These are phyloP conservation scores for Fusarium pseudograminearum DNA, from an alignment of 2,329 filamentous ascomycete genomes.

Conservation along the genomic window DNA sequence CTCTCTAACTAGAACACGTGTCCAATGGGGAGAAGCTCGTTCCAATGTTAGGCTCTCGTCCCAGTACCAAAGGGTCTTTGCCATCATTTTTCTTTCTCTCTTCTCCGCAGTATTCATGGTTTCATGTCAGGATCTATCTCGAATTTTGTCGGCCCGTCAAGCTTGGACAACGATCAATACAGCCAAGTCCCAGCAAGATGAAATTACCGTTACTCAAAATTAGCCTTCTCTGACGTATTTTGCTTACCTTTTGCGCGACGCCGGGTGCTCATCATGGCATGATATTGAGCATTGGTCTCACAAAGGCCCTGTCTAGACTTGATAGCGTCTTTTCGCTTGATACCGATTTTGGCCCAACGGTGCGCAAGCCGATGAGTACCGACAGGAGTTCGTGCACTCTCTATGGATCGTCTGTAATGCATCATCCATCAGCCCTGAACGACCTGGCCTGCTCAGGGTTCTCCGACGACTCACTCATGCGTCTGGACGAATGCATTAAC, in stretches of 20 bases:
- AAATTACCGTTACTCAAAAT: slow-evolving; percentile 28
- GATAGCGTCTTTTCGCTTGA: slow-evolving; percentile 25
- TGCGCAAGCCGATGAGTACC: slow-evolving; percentile 24
- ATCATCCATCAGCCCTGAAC: slow-evolving; percentile 19
- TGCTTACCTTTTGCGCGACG: slow-evolving; percentile 3
- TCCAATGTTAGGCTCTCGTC: slow-evolving; percentile 4
- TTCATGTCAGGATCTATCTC: slow-evolving; percentile 39
- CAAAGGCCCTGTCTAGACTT: slow-evolving; percentile 23
- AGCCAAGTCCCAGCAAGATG: slow-evolving; percentile 25
- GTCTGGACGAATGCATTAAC: slow-evolving; percentile 13
- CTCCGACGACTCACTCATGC: slow-evolving; percentile 29
- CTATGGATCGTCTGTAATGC: slow-evolving; percentile 19
- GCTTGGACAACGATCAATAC: slow-evolving; percentile 25
- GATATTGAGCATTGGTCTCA: slow-evolving; percentile 36
- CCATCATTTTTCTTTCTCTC: neutral
- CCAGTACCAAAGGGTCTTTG: slow-evolving; percentile 12
- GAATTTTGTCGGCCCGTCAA: slow-evolving; percentile 33
- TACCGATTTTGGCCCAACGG: slow-evolving; percentile 26
- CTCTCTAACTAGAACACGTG: slow-evolving; percentile 40
- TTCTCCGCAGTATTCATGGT: slow-evolving; percentile 37
- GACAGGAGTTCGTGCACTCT: slow-evolving; percentile 28
- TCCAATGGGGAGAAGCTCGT: slow-evolving; percentile 9
- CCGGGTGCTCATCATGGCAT: slow-evolving; percentile 36
- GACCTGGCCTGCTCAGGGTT: slow-evolving; percentile 17
- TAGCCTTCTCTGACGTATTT: slow-evolving; percentile 20